Evolutionary conservation across 345 rosid genomes (phyloP).

Genomic region (Populus pruinosa): DNA sequence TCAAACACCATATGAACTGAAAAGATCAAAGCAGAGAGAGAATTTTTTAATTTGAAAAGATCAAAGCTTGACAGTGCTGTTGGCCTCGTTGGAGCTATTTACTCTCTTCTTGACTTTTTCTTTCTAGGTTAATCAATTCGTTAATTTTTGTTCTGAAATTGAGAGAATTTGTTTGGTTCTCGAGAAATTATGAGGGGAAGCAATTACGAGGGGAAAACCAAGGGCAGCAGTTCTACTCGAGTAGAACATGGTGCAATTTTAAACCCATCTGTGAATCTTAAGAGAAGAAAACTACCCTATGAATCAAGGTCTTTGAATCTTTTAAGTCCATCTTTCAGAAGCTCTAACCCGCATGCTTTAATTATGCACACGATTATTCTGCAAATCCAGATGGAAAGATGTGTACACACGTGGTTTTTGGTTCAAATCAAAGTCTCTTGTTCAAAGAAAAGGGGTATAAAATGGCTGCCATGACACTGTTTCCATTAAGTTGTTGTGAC

Average conservation of each 20-base stretch:
- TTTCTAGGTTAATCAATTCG: too few relatives aligned
- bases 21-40: too few relatives aligned
- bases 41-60: too few relatives aligned
- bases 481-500: neutral
- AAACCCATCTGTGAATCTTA: constrained; percentile 25
- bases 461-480: neutral
- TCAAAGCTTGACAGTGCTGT: too few relatives aligned
- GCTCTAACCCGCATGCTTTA: constrained; percentile 9
- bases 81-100: too few relatives aligned
- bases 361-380: neutral
- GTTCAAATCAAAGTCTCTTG: too few relatives aligned
- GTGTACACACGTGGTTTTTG: neutral
- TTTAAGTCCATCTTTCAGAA: constrained; percentile 16
- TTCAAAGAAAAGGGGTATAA: neutral
- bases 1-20: too few relatives aligned
- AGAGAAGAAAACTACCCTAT: constrained; percentile 15
- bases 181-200: neutral
- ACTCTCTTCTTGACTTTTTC: too few relatives aligned
- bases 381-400: neutral
- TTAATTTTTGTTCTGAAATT: neutral
- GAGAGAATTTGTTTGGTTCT: constrained; percentile 3
- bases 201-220: constrained; percentile 17
- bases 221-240: constrained; percentile 18
- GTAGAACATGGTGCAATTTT: constrained; percentile 9
- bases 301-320: neutral